Evolutionary conservation across 371 early-diverging fungal species (phyloP).

Genomic region (Mortierella sp.): DNA sequence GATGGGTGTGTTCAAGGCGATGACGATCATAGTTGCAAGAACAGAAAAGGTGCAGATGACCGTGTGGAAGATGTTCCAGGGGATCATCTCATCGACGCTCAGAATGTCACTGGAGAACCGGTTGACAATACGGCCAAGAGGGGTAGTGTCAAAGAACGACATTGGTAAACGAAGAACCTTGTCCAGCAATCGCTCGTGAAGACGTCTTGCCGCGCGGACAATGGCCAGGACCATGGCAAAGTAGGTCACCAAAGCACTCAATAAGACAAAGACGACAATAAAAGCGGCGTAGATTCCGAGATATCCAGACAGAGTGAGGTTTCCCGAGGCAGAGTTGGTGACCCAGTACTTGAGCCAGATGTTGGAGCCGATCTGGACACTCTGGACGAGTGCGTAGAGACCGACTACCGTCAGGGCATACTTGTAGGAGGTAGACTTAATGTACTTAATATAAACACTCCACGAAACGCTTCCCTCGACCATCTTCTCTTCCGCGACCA

Average conservation of each 20-base stretch:
- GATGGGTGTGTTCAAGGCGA: conserved; percentile 47
- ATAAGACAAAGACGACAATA: conserved; percentile 24
- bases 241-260: conserved; percentile 50
- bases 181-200: conserved; percentile 61
- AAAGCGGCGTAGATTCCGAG: conserved; percentile 51
- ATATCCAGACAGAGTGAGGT: conserved; percentile 25
- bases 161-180: conserved; percentile 72
- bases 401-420: conserved; percentile 21
- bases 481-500: conserved; percentile 59
- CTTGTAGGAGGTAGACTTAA: conserved; percentile 63
- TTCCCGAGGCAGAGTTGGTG: background rate
- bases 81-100: conserved; percentile 54
- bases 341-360: conserved; percentile 64
- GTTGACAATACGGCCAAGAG: conserved; percentile 85
- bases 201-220: conserved; percentile 45
- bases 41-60: conserved; percentile 32
- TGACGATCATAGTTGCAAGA: conserved; percentile 26
- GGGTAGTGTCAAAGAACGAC: conserved; percentile 79
- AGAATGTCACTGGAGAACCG: conserved; percentile 69
- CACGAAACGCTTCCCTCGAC: conserved; percentile 72
- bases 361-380: conserved; percentile 59
- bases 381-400: conserved; percentile 25
- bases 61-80: conserved; percentile 51
- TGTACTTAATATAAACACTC: conserved; percentile 70
- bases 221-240: conserved; percentile 49